A percentile compares a stretch with the other conserved stretches of the same genome.
phyloP scores from a whole-genome alignment of 225 moss, liverwort and hornwort species.

The Anthoceros angustus region DNA sequence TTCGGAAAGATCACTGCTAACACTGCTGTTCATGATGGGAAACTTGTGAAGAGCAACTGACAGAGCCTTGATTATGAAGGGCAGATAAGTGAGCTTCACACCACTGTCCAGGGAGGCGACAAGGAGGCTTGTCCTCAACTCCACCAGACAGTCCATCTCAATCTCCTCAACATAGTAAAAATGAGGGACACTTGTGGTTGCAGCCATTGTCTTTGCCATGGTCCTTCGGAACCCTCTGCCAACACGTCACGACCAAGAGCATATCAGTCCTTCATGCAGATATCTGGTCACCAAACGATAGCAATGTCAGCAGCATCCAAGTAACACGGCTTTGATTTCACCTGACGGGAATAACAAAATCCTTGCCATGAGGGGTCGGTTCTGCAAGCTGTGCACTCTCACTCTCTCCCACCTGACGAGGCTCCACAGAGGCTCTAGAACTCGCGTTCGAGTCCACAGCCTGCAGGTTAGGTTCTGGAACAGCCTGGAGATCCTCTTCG shows the following conservation, averaged over 20 bases:
- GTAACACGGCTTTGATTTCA: slow-evolving; percentile 4
- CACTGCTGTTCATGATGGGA: slow-evolving; percentile 73
- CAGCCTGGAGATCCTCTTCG: slow-evolving; percentile 52
- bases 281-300: background rate
- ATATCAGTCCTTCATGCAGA: too few species aligned
- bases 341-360: slow-evolving; percentile 69
- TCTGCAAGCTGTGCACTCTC: slow-evolving; percentile 23
- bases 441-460: slow-evolving; percentile 16
- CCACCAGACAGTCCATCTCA: slow-evolving; percentile 39
- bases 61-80: slow-evolving; percentile 78
- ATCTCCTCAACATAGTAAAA: slow-evolving; percentile 86
- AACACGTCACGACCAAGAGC: background rate
- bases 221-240: slow-evolving; percentile 68
- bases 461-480: slow-evolving; percentile 14
- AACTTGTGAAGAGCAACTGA: slow-evolving; percentile 61
- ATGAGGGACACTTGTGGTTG: slow-evolving; percentile 71
- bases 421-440: slow-evolving; percentile 15
- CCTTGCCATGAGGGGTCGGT: slow-evolving; percentile 22
- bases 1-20: slow-evolving; percentile 61
- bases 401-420: slow-evolving; percentile 6
- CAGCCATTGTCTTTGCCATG: slow-evolving; percentile 89
- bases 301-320: background rate
- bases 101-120: slow-evolving; percentile 36
- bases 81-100: slow-evolving; percentile 65
- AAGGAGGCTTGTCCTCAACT: slow-evolving; percentile 37